Percentiles rank a stretch among this genome's conserved stretches.
These are phyloP conservation scores for Fomitopsis schrenkii DNA, from an alignment of 1,284 basidiomycete species.

Conservation along the genomic window DNA sequence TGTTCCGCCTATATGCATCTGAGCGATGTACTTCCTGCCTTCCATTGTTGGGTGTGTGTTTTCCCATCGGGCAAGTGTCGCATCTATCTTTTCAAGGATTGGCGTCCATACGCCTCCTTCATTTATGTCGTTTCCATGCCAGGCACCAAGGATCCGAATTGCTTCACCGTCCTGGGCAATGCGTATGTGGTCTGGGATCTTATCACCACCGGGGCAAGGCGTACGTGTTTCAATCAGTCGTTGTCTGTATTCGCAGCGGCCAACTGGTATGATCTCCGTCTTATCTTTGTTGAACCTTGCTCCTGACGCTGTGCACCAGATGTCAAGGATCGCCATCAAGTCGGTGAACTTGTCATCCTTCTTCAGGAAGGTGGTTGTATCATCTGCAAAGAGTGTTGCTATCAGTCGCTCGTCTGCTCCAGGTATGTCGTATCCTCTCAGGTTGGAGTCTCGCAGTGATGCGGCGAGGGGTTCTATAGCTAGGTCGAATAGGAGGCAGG, in stretches of 20 bases:
- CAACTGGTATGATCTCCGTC: constrained; percentile 1
- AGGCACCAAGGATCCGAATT: constrained; percentile 23
- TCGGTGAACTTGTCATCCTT: not conserved
- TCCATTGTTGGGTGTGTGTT: too few relatives aligned
- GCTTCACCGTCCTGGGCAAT: constrained; percentile 21
- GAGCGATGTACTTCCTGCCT: too few relatives aligned
- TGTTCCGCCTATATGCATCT: too few relatives aligned
- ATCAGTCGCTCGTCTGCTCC: not conserved
- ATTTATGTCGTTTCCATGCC: constrained; percentile 20
- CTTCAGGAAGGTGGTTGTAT: constrained; percentile 4
- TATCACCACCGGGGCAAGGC: too few relatives aligned
- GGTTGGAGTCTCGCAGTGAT: not conserved
- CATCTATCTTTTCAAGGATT: constrained; percentile 13
- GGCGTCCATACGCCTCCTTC: constrained; percentile 15
- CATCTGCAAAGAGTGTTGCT: constrained; percentile 4
- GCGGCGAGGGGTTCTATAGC: constrained; percentile 32
- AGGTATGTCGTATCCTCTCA: constrained; percentile 26
- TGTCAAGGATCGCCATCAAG: not conserved
- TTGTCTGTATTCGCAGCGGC: not conserved
- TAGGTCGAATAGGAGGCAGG: constrained; percentile 33
- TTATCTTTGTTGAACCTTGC: too few relatives aligned
- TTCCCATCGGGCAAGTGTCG: too few relatives aligned
- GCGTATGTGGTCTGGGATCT: constrained; percentile 1
- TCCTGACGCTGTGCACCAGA: not conserved
- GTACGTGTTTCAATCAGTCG: too few relatives aligned